Conservation (phyloP, 2,329 filamentous ascomycete genomes). For the Botryotinia calthae region DNA sequence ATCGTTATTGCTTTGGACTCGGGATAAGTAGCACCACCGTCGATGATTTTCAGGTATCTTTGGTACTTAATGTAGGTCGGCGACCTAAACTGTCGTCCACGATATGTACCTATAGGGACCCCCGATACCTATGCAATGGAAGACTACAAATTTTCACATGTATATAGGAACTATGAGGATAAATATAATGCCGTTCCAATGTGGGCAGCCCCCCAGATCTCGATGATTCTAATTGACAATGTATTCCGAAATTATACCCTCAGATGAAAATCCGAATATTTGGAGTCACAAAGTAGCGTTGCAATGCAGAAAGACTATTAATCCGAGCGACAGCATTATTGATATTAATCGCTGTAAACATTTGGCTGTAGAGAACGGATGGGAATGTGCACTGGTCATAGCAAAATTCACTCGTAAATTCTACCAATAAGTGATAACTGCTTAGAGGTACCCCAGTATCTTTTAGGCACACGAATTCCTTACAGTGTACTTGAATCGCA, state of each 20-base stretch:
- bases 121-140: slow-evolving; percentile 16
- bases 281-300: not conserved
- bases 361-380: not conserved
- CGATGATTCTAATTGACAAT: not conserved
- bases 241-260: slow-evolving; percentile 2
- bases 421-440: slow-evolving; percentile 10
- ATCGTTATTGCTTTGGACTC: not conserved
- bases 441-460: slow-evolving; percentile 4
- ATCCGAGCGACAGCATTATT: not conserved
- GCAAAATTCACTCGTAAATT: slow-evolving; percentile 8
- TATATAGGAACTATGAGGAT: not conserved
- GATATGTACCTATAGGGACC: slow-evolving; percentile 12
- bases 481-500: not conserved
- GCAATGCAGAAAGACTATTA: slow-evolving; percentile 9
- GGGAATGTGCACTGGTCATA: not conserved
- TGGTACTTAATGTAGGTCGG: slow-evolving; percentile 11
- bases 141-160: not conserved
- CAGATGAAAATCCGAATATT: not conserved
- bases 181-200: not conserved
- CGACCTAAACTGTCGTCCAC: slow-evolving; percentile 13
- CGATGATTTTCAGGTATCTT: slow-evolving; percentile 5
- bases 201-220: not conserved
- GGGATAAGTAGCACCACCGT: slow-evolving; percentile 14
- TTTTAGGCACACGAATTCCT: not conserved
- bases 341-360: not conserved